Evolutionary conservation across 108 stramenopile species (phyloP).

Genomic region (Cyclostephanos tholiformis): DNA sequence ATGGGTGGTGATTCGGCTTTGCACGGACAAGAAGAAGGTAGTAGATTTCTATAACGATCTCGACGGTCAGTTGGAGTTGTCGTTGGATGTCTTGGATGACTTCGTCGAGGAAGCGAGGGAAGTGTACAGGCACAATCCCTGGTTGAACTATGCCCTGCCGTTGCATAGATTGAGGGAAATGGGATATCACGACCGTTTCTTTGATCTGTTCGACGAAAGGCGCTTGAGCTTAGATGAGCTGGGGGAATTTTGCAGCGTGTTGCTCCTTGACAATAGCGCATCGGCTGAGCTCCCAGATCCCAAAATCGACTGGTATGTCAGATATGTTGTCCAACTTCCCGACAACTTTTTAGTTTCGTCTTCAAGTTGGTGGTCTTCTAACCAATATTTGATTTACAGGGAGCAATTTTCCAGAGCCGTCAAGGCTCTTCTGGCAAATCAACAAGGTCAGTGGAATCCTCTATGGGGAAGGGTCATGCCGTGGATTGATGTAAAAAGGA

Average conservation of each 20-base stretch:
- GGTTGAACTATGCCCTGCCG: conserved; percentile 87
- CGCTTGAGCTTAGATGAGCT: conserved; percentile 79
- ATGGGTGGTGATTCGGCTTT: conserved; percentile 88
- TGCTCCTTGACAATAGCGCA: conserved; percentile 53
- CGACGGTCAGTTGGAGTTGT: conserved; percentile 79
- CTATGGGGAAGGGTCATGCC: too few species aligned
- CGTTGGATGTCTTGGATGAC: conserved; percentile 89
- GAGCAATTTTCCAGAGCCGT: conserved; percentile 55
- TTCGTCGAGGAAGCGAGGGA: conserved; percentile 78
- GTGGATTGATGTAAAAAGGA: too few species aligned
- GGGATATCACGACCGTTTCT: conserved; percentile 78
- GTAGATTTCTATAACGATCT: conserved; percentile 85
- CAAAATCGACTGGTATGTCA: conserved; percentile 52
- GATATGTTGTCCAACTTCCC: too few species aligned
- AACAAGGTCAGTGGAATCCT: too few species aligned
- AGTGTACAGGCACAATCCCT: conserved; percentile 80
- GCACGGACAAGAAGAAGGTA: conserved; percentile 84
- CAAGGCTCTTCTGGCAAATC: too few species aligned
- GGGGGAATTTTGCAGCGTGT: conserved; percentile 63
- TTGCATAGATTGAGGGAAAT: conserved; percentile 88
- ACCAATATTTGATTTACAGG: conserved; percentile 4
- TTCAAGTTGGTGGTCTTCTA: too few species aligned
- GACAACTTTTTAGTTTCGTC: too few species aligned
- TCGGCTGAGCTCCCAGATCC: conserved; percentile 80
- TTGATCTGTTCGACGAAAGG: too few species aligned